phyloP scores from a whole-genome alignment of 768 basidiomycete genomes.

The Auricularia sp. region DNA sequence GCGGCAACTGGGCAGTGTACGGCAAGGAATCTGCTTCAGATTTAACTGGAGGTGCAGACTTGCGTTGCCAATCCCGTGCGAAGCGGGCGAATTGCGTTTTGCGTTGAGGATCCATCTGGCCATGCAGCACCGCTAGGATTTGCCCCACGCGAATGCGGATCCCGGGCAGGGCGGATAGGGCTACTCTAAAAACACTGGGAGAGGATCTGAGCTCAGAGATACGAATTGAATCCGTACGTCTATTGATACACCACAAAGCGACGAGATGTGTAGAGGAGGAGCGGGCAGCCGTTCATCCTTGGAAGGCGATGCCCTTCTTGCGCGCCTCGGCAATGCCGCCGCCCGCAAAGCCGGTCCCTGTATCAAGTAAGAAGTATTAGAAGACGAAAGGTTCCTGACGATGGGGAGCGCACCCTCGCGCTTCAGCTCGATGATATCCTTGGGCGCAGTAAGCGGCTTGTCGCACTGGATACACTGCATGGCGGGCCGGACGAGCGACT shows the following conservation, averaged over 20 bases:
- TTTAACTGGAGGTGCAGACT: too few species aligned
- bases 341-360: constrained; percentile 88
- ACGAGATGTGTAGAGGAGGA: background rate
- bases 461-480: constrained; percentile 88
- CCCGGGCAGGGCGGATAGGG: too few species aligned
- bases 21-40: too few species aligned
- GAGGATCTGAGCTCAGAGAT: too few species aligned
- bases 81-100: too few species aligned
- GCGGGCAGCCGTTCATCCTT: constrained; percentile 42
- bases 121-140: too few species aligned
- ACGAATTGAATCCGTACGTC: background rate
- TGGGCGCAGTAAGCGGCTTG: constrained; percentile 38
- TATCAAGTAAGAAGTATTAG: too few species aligned
- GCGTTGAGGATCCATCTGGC: too few species aligned
- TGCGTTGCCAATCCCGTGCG: background rate
- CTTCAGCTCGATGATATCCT: constrained; percentile 73
- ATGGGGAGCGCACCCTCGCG: constrained; percentile 61
- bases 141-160: too few species aligned
- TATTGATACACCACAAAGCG: background rate
- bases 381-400: background rate
- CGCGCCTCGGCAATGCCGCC: constrained; percentile 90
- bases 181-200: too few species aligned
- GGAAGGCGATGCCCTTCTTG: constrained; percentile 73
- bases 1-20: too few species aligned
- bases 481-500: constrained; percentile 68